Conservation (phyloP, 2,329 filamentous ascomycete genomes). For the Shiraia sp. region DNA sequence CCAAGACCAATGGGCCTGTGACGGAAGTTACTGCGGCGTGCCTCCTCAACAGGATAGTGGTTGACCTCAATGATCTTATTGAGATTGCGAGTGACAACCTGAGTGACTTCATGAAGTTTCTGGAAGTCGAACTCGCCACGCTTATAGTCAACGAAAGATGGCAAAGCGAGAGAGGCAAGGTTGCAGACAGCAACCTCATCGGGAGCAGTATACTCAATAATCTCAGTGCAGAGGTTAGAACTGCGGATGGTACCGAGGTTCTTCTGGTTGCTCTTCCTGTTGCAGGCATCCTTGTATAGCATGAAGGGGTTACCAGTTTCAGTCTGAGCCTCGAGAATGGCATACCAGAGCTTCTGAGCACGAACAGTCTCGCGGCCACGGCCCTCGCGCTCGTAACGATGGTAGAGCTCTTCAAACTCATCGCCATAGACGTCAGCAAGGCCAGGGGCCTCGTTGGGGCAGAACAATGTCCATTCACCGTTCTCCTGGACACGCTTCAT, state of each 20-base stretch:
- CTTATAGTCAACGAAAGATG: slow-evolving; percentile 85
- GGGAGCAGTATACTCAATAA: slow-evolving; percentile 94
- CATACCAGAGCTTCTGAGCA: slow-evolving; percentile 99
- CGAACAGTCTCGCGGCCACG: slow-evolving; percentile 89
- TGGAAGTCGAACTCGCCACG: slow-evolving; percentile 90
- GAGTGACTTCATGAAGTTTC: slow-evolving; percentile 92
- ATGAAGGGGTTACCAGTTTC: slow-evolving; percentile 99
- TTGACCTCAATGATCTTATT: slow-evolving; percentile 99
- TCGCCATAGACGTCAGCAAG: slow-evolving; percentile 97
- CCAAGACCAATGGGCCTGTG: slow-evolving; percentile 95
- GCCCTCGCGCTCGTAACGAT: slow-evolving; percentile 83
- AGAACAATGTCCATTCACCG: slow-evolving; percentile 96
- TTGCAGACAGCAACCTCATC: slow-evolving; percentile 99
- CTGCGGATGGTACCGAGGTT: slow-evolving; percentile 97
- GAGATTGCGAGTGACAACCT: slow-evolving; percentile 90
- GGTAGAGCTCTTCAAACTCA: slow-evolving; percentile 93
- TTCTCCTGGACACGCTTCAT: slow-evolving; percentile 99
- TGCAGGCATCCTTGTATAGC: slow-evolving; percentile 98
- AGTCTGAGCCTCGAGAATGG: slow-evolving; percentile 95
- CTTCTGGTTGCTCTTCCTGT: slow-evolving; percentile 99
- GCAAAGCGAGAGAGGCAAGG: slow-evolving; percentile 89
- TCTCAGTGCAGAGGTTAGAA: slow-evolving; percentile 98
- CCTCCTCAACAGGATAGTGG: slow-evolving; percentile 96
- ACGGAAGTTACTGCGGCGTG: slow-evolving; percentile 93
- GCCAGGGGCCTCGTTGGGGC: slow-evolving; percentile 92